A percentile compares a stretch with the other conserved stretches of the same genome.
Evolutionary conservation across 148 eudicot genomes (phyloP).

Genomic region (Diospyros kaki): DNA sequence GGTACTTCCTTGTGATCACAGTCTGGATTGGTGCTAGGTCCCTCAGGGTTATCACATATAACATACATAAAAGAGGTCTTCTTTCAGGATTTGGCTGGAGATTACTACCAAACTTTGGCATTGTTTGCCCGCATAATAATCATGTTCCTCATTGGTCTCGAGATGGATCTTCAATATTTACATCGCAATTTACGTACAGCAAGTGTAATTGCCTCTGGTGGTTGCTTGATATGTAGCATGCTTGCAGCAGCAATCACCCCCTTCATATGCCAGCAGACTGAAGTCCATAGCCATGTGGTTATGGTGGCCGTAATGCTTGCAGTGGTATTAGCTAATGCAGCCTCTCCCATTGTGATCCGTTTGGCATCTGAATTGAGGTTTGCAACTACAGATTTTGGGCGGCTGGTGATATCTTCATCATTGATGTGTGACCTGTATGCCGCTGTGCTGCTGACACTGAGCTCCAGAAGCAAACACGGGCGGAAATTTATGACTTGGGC

Average conservation of each 20-base stretch:
- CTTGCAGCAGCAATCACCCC: constrained; percentile 53
- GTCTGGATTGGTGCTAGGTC: constrained; percentile 88
- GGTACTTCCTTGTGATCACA: constrained; percentile 25
- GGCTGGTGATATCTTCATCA: constrained; percentile 60
- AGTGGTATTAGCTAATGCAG: constrained; percentile 47
- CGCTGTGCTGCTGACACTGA: constrained; percentile 26
- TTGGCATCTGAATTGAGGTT: constrained; percentile 64
- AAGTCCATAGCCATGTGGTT: constrained; percentile 20
- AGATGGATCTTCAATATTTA: constrained; percentile 62
- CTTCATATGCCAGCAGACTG: constrained; percentile 24
- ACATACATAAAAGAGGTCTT: constrained; percentile 37
- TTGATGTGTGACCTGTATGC: constrained; percentile 51
- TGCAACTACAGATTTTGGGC: constrained; percentile 64
- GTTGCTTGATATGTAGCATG: constrained; percentile 45
- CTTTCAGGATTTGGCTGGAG: constrained; percentile 46
- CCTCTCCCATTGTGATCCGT: constrained; percentile 69
- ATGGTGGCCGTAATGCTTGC: constrained; percentile 40
- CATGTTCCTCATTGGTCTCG: constrained; percentile 85
- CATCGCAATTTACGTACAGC: constrained; percentile 58
- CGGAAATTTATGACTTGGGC: constrained; percentile 26
- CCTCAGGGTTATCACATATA: constrained; percentile 63
- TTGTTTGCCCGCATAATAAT: constrained; percentile 71
- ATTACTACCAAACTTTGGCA: constrained; percentile 73
- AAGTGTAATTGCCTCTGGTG: constrained; percentile 35
- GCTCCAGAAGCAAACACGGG: constrained; percentile 21